Evolutionary conservation across 352 stramenopile genomes (phyloP).

Genomic region (Globisporangium lucens): DNA sequence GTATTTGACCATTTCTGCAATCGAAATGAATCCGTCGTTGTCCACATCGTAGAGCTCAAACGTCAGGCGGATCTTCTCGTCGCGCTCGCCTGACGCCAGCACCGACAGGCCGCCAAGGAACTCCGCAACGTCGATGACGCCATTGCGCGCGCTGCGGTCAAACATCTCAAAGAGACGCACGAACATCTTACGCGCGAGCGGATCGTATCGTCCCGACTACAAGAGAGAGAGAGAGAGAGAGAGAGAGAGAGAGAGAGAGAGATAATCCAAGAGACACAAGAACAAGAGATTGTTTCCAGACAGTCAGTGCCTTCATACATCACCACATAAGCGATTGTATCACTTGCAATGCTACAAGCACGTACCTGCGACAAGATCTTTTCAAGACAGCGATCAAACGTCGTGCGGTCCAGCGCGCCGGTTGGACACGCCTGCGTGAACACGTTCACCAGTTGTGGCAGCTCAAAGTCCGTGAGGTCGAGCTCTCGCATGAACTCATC

Average conservation of each 20-base stretch:
- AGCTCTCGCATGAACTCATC: slow-evolving; percentile 50
- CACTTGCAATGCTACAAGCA: not conserved
- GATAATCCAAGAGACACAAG: not conserved
- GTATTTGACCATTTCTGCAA: slow-evolving; percentile 87
- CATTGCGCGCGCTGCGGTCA: slow-evolving; percentile 35
- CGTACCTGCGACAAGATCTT: slow-evolving; percentile 77
- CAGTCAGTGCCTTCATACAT: not conserved
- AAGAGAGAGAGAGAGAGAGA: not conserved
- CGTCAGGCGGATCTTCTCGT: slow-evolving; percentile 80
- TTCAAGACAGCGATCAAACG: slow-evolving; percentile 68
- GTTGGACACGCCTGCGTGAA: slow-evolving; percentile 78
- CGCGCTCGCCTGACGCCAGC: slow-evolving; percentile 72
- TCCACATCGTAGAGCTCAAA: slow-evolving; percentile 88
- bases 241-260: not conserved
- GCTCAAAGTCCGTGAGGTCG: slow-evolving; percentile 80
- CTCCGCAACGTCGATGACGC: slow-evolving; percentile 75
- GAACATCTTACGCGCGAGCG: slow-evolving; percentile 69
- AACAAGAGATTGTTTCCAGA: not conserved
- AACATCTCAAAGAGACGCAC: slow-evolving; percentile 79
- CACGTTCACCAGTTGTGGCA: slow-evolving; percentile 80
- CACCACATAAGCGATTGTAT: not conserved
- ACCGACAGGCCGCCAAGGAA: slow-evolving; percentile 83
- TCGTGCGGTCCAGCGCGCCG: slow-evolving; percentile 60
- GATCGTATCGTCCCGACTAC: slow-evolving; percentile 65
- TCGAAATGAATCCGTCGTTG: slow-evolving; percentile 78